phyloP scores from a whole-genome alignment of 2,329 filamentous ascomycete species.

The Pseudogymnoascus sp. region DNA sequence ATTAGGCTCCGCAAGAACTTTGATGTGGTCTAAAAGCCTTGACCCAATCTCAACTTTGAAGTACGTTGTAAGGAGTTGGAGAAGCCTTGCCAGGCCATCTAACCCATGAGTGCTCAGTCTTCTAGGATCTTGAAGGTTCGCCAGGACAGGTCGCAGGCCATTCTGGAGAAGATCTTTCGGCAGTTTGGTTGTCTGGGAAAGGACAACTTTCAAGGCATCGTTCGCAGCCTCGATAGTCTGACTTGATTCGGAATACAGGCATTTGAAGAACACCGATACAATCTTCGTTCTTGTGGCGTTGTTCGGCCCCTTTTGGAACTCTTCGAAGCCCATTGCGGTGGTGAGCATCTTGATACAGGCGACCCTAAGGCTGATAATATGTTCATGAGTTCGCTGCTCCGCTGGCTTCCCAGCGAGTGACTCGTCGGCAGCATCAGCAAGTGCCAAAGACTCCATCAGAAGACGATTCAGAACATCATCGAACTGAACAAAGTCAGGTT shows the following conservation, averaged over 20 bases:
- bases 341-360: conserved; percentile 90
- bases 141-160: conserved; percentile 87
- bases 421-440: conserved; percentile 93
- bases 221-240: conserved; percentile 93
- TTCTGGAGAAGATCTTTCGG: conserved; percentile 94
- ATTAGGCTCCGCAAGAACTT: conserved; percentile 74
- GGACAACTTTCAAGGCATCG: conserved; percentile 76
- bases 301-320: conserved; percentile 71
- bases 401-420: conserved; percentile 84
- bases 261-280: conserved; percentile 96
- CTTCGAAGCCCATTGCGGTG: conserved; percentile 86
- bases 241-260: conserved; percentile 84
- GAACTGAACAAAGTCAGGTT: conserved; percentile 82
- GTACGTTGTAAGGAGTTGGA: conserved; percentile 92
- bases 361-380: conserved; percentile 84
- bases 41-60: conserved; percentile 98
- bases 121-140: conserved; percentile 91
- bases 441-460: conserved; percentile 84
- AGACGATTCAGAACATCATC: conserved; percentile 86
- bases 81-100: conserved; percentile 79
- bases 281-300: conserved; percentile 64
- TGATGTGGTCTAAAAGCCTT: conserved; percentile 88
- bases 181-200: conserved; percentile 82
- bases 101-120: conserved; percentile 81
- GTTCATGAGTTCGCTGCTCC: conserved; percentile 91